Conservation (phyloP, 2,329 filamentous ascomycete species). For the Talaromyces marneffei region DNA sequence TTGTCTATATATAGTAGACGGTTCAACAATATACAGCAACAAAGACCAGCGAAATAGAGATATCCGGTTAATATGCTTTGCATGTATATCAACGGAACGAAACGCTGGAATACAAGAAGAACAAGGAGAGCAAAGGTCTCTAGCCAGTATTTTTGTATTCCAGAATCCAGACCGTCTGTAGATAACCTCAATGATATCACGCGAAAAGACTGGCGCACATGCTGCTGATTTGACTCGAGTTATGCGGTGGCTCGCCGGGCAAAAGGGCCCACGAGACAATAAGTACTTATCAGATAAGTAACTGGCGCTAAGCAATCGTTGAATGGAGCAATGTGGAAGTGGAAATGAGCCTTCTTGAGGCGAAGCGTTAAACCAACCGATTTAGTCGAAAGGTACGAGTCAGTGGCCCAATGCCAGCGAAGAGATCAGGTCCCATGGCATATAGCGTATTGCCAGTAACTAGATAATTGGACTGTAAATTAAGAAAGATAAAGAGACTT, state of each 20-base stretch:
- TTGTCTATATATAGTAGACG: background rate
- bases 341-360: background rate
- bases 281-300: slow-evolving; percentile 2
- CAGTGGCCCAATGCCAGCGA: background rate
- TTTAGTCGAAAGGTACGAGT: background rate
- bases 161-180: background rate
- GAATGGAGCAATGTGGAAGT: background rate
- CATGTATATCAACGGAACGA: background rate
- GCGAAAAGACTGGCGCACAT: background rate
- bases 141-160: background rate
- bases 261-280: slow-evolving; percentile 1
- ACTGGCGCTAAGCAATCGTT: slow-evolving; percentile 1
- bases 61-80: background rate
- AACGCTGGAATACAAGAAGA: background rate
- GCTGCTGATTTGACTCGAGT: background rate
- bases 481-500: background rate
- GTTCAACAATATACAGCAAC: background rate
- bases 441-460: no score
- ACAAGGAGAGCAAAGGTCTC: background rate
- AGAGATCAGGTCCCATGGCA: background rate
- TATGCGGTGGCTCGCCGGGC: background rate
- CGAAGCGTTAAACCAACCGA: background rate
- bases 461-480: background rate
- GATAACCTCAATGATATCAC: background rate
- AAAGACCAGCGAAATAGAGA: background rate